Conservation (phyloP, 2,329 filamentous ascomycete species). For the Camillea tinctor region DNA sequence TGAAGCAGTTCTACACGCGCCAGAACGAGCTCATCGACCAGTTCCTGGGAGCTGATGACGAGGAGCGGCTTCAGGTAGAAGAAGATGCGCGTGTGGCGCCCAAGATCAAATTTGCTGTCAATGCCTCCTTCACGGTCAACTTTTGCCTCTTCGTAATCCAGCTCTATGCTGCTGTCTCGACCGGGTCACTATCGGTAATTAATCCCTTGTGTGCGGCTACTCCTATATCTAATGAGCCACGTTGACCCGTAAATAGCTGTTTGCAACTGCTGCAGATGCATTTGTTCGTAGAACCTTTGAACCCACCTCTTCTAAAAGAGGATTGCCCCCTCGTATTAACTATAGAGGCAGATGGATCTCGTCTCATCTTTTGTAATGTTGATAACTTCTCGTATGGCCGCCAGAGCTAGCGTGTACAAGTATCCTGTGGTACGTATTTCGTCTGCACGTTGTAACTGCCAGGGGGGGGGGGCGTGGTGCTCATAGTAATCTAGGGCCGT, state of each 20-base stretch:
- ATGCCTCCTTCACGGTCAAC: constrained; percentile 50
- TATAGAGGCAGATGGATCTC: constrained; percentile 51
- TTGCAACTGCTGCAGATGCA: constrained; percentile 65
- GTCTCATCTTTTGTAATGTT: constrained; percentile 64
- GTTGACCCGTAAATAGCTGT: constrained; percentile 41
- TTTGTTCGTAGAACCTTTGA: constrained; percentile 42
- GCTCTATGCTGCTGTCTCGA: constrained; percentile 57
- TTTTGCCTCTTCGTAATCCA: constrained; percentile 57
- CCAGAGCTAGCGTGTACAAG: constrained; percentile 58
- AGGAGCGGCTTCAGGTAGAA: constrained; percentile 50
- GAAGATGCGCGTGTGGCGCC: constrained; percentile 50
- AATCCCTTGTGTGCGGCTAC: constrained; percentile 17
- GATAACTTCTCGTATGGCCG: constrained; percentile 58
- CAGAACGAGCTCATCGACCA: constrained; percentile 50
- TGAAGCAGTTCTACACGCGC: constrained; percentile 47
- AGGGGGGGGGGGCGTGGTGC: constrained; percentile 7
- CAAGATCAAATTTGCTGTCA: constrained; percentile 53
- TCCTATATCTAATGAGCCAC: constrained; percentile 12
- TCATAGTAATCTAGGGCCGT: constrained; percentile 42
- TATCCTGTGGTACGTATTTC: constrained; percentile 52
- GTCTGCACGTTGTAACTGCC: constrained; percentile 1
- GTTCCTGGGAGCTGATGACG: constrained; percentile 55
- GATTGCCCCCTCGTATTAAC: constrained; percentile 20
- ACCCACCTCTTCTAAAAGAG: constrained; percentile 12
- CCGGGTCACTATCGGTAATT: constrained; percentile 53